Evolutionary conservation across 2,329 filamentous ascomycete species (phyloP).

Genomic region (Penicillium sp.): DNA sequence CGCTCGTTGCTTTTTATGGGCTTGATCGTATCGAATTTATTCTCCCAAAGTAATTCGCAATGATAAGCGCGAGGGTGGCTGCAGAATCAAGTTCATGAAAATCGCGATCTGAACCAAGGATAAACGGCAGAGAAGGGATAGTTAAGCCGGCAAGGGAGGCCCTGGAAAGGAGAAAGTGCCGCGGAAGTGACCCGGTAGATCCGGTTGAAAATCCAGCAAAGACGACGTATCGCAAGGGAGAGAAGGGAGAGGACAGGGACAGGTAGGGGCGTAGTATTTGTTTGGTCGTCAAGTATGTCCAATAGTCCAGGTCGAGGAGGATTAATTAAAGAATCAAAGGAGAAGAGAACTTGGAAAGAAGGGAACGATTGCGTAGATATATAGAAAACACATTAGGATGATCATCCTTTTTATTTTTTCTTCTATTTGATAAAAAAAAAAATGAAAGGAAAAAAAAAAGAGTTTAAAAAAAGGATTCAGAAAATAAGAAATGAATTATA

Average conservation of each 20-base stretch:
- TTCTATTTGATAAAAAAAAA: slow-evolving; percentile 4
- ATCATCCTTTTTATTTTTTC: slow-evolving; percentile 8
- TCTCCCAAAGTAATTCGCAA: slow-evolving; percentile 11
- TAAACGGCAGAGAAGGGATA: slow-evolving; percentile 28
- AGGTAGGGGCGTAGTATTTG: slow-evolving; percentile 13
- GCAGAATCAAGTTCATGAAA: slow-evolving; percentile 24
- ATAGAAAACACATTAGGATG: slow-evolving; percentile 7
- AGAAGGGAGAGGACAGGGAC: slow-evolving; percentile 32
- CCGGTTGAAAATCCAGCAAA: slow-evolving; percentile 26
- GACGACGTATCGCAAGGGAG: slow-evolving; percentile 32
- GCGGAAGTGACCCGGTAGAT: slow-evolving; percentile 28
- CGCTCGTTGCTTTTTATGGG: slow-evolving; percentile 26
- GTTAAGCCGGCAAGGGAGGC: slow-evolving; percentile 25
- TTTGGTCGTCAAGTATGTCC: slow-evolving; percentile 15
- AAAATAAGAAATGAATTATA: slow-evolving; percentile 1
- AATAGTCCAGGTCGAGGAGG: background rate
- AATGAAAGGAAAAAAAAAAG: background rate
- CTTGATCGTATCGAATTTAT: slow-evolving; percentile 8
- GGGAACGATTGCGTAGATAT: slow-evolving; percentile 36
- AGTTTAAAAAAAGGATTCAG: background rate
- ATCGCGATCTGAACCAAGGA: slow-evolving; percentile 27
- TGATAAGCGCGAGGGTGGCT: slow-evolving; percentile 27
- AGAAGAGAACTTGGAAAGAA: slow-evolving; percentile 20
- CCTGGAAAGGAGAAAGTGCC: slow-evolving; percentile 27
- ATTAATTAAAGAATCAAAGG: slow-evolving; percentile 17